Conservation (phyloP, 345 rosid species). For the Lumnitzera racemosa region DNA sequence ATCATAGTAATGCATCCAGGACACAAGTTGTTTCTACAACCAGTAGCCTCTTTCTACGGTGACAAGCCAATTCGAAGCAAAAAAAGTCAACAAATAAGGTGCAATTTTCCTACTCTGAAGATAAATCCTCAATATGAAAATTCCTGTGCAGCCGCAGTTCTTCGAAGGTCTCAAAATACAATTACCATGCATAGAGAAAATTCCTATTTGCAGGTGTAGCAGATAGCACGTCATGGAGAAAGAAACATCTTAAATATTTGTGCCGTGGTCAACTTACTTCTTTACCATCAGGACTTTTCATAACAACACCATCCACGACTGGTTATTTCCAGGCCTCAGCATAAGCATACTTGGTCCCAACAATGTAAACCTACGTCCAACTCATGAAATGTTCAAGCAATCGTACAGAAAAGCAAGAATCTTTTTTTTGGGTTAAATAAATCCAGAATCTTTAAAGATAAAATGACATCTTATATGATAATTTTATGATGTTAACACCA, state of each 20-base stretch:
- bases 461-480: not conserved
- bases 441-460: not conserved
- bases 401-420: not conserved
- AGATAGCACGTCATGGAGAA: not conserved
- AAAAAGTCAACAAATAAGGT: not conserved
- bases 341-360: slow-evolving; percentile 98
- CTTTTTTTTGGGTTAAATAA: no score
- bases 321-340: slow-evolving; percentile 99
- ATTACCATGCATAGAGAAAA: no score
- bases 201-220: no score
- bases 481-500: not conserved
- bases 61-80: no score
- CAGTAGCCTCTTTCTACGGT: no score
- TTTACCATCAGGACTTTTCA: slow-evolving; percentile 96
- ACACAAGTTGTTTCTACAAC: no score
- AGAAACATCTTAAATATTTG: not conserved
- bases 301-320: slow-evolving; percentile 99
- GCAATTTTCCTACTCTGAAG: no score
- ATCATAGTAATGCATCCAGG: no score
- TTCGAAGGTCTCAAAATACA: no score
- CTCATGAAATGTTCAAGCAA: slow-evolving; percentile 13
- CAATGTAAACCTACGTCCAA: slow-evolving; percentile 83
- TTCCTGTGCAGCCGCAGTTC: no score
- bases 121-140: no score
- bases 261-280: slow-evolving; percentile 52